Evolutionary conservation across 495 filamentous ascomycete genomes (phyloP).

Genomic region (Cercophora scortea): DNA sequence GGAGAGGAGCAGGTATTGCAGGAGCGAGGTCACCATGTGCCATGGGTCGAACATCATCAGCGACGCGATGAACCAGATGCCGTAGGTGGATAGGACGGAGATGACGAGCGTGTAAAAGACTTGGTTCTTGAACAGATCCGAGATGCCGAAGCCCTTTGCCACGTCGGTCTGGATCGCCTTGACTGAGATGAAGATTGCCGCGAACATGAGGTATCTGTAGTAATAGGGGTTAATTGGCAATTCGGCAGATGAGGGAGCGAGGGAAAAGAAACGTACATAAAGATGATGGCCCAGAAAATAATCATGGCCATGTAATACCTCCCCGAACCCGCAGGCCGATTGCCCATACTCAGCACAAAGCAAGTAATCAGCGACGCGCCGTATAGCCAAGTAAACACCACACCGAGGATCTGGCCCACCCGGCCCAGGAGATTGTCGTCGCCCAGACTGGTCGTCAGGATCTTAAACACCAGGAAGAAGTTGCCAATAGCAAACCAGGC

Average conservation of each 20-base stretch:
- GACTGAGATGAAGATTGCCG: conserved; percentile 91
- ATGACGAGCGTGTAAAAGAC: conserved; percentile 93
- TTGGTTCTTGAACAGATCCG: conserved; percentile 71
- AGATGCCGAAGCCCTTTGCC: conserved; percentile 51
- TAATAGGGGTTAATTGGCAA: conserved; percentile 10
- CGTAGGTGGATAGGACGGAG: conserved; percentile 82
- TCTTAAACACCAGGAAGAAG: conserved; percentile 99
- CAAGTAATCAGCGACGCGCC: conserved; percentile 85
- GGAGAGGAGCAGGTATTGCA: conserved; percentile 94
- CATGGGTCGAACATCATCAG: conserved; percentile 97
- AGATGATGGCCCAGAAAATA: conserved; percentile 92
- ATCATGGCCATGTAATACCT: conserved; percentile 95
- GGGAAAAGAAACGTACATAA: conserved; percentile 53
- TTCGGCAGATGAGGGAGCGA: conserved; percentile 1
- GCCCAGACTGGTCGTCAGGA: conserved; percentile 80
- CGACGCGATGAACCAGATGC: conserved; percentile 87
- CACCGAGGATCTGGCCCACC: conserved; percentile 68
- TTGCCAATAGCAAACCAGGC: conserved; percentile 99
- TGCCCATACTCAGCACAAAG: conserved; percentile 92
- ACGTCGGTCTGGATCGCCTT: conserved; percentile 68
- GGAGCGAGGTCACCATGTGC: conserved; percentile 95
- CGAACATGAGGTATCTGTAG: conserved; percentile 82
- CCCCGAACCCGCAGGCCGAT: conserved; percentile 89
- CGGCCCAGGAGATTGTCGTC: conserved; percentile 58
- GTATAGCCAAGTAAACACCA: conserved; percentile 96